These are phyloP conservation scores for Cordyceps farinosa DNA, from an alignment of 2,329 filamentous ascomycete genomes.

Conservation along the genomic window DNA sequence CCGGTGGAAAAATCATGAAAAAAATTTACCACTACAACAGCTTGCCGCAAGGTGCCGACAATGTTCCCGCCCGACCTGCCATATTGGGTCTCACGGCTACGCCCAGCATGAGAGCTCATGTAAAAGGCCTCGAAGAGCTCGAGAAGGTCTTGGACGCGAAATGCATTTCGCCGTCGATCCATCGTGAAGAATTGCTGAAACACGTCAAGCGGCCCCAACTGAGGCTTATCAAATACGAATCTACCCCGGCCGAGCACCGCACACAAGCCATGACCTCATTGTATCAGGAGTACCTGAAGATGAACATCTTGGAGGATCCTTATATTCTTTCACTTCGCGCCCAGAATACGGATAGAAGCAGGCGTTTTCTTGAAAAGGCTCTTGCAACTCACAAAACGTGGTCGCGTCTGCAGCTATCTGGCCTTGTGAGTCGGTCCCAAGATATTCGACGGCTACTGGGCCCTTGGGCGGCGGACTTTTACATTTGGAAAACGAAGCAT, in stretches of 20 bases:
- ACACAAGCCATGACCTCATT: constrained; percentile 45
- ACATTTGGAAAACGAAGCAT: constrained; percentile 50
- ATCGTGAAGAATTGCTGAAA: constrained; percentile 66
- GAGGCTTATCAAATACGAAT: constrained; percentile 31
- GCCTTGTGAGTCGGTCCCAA: constrained; percentile 47
- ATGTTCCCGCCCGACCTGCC: constrained; percentile 48
- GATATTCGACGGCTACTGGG: constrained; percentile 59
- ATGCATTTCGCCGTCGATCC: constrained; percentile 63
- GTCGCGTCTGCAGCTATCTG: constrained; percentile 52
- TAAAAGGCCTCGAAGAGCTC: constrained; percentile 54
- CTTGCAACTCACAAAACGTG: constrained; percentile 47
- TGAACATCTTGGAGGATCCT: constrained; percentile 62
- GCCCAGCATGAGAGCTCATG: constrained; percentile 61
- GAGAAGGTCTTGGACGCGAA: constrained; percentile 68
- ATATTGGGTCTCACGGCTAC: constrained; percentile 81
- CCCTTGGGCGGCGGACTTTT: constrained; percentile 65
- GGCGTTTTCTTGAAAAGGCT: constrained; percentile 35
- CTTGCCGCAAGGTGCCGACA: not conserved
- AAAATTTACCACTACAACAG: constrained; percentile 61
- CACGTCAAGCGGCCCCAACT: constrained; percentile 66
- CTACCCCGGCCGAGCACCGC: constrained; percentile 8
- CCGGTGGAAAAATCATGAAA: constrained; percentile 69
- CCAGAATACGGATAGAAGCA: constrained; percentile 40
- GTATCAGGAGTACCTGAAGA: constrained; percentile 32
- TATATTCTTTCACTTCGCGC: constrained; percentile 47